Percentiles rank a stretch among this genome's conserved stretches.
Conservation (phyloP, 1,284 basidiomycete genomes). For the Ceratobasidium sp. region DNA sequence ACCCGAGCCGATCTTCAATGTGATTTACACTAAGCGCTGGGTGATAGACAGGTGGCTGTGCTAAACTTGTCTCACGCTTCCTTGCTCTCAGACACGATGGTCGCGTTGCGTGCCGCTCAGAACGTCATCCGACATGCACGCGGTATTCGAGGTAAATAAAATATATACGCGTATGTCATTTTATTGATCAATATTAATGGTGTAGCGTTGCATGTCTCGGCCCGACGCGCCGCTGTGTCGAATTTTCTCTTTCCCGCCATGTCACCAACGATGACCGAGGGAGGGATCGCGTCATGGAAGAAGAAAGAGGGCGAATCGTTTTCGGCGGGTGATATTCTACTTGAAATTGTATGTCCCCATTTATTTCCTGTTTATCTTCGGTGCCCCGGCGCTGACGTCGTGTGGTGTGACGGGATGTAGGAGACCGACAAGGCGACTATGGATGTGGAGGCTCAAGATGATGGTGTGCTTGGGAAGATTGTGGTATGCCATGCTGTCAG, state of each 20-base stretch:
- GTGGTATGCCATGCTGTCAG: slow-evolving; percentile 58
- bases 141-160: slow-evolving; percentile 7
- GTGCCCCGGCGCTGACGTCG: background rate
- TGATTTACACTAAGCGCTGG: slow-evolving; percentile 18
- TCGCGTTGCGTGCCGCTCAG: slow-evolving; percentile 17
- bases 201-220: slow-evolving; percentile 71
- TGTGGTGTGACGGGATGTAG: slow-evolving; percentile 59
- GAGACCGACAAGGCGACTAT: slow-evolving; percentile 99
- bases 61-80: slow-evolving; percentile 26
- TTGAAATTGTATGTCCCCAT: slow-evolving; percentile 68
- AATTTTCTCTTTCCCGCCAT: slow-evolving; percentile 92
- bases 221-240: slow-evolving; percentile 71
- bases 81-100: slow-evolving; percentile 24
- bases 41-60: slow-evolving; percentile 26
- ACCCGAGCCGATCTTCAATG: background rate
- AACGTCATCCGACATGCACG: slow-evolving; percentile 3
- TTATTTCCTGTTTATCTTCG: background rate
- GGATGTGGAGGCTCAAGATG: slow-evolving; percentile 98
- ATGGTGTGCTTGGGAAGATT: slow-evolving; percentile 94
- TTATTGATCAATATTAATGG: background rate
- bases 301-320: slow-evolving; percentile 95
- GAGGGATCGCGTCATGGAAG: slow-evolving; percentile 95
- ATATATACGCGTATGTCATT: background rate
- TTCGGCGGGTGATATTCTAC: slow-evolving; percentile 89
- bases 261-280: slow-evolving; percentile 99